A percentile compares a stretch with the other conserved stretches of the same genome.
Evolutionary conservation across 2,329 filamentous ascomycete species (phyloP).

Genomic region (Phymatotrichopsis omnivora): DNA sequence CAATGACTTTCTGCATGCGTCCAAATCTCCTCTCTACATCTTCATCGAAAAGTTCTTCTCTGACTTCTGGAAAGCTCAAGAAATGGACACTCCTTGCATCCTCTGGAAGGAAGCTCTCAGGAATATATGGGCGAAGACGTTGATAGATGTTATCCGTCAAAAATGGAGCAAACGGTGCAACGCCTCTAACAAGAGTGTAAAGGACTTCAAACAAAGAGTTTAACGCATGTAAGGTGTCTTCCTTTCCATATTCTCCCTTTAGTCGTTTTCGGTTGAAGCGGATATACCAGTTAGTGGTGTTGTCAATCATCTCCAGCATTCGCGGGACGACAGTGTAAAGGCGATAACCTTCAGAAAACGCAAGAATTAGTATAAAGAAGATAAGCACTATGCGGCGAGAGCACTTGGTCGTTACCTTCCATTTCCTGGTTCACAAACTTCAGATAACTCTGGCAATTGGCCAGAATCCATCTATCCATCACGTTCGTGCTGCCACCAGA

Average conservation of each 20-base stretch:
- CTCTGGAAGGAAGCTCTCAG: conserved; percentile 54
- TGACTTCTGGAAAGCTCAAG: conserved; percentile 76
- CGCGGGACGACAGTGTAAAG: conserved; percentile 87
- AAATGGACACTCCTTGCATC: conserved; percentile 88
- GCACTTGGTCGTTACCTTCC: conserved; percentile 56
- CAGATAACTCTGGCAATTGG: conserved; percentile 80
- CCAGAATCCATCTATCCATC: conserved; percentile 93
- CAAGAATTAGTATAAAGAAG: conserved; percentile 1
- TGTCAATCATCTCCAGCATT: conserved; percentile 74
- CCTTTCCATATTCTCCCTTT: conserved; percentile 76
- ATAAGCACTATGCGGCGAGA: conserved; percentile 26
- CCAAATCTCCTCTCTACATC: conserved; percentile 76
- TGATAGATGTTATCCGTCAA: conserved; percentile 90
- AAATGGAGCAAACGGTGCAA: conserved; percentile 94
- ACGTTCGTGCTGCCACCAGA: conserved; percentile 76
- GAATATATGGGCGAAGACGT: conserved; percentile 71
- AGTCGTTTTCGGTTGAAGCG: conserved; percentile 83
- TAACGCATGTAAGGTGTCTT: conserved; percentile 80
- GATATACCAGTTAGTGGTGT: conserved; percentile 98
- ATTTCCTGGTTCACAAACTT: conserved; percentile 92
- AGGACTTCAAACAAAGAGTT: conserved; percentile 92
- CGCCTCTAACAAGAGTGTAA: conserved; percentile 73
- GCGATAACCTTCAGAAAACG: conserved; percentile 47
- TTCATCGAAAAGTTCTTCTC: conserved; percentile 76
- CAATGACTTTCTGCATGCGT: conserved; percentile 93